Evolutionary conservation across 805 yeast species (phyloP), one percentile per base, ranked within the genome.

Genomic region (Wickerhamia fluorescens): DNA sequence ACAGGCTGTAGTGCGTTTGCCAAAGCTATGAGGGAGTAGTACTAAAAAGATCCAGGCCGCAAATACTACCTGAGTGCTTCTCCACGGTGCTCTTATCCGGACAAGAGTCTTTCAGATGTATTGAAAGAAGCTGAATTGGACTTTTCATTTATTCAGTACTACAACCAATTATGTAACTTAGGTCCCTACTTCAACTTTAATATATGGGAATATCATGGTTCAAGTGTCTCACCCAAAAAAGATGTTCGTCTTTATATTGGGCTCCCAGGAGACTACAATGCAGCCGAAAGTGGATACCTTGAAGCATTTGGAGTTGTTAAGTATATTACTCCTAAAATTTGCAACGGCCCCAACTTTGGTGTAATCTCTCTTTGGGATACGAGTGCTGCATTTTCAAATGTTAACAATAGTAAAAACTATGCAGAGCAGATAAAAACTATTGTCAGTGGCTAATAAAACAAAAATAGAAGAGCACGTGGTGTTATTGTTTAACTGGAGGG

Each of bases 1-100:
- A 92, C 83, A 42, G 85, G 38, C 10, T 28, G 25, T 17, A 35
- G 30, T 11, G 44, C 44, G 3, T 25, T 40, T 23, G 48, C 39
- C 19, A 35, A 14, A 3, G 38, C 61, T 22, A 45, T 49, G 38
- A 32, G 30, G n/a, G 36, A 40, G 20, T 53, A 35, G 24, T 40
- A 38, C 4, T 30, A 42, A 11, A 60, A 55, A 31, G n/a, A 49
- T 19, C 64, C 80, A 25, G 81, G 77, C 56, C 7, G 20, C 7
- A 44, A 56, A 16, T 83, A 77, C 59, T 83, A 78, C 51, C 33
- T 58, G 16, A 44, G 57, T 19, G 61, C 63, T 23, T 53, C 66
- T 13, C 66, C 66, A 11, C 66, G 59, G 42, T 60, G 66, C 40
- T 51, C 49, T 4, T 56, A 48, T 35, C 64, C 63, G 1, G 66